Percentiles rank a stretch among this genome's conserved stretches.
Conservation (phyloP, 176 grass and related monocot species). For the Carex cristatella region DNA sequence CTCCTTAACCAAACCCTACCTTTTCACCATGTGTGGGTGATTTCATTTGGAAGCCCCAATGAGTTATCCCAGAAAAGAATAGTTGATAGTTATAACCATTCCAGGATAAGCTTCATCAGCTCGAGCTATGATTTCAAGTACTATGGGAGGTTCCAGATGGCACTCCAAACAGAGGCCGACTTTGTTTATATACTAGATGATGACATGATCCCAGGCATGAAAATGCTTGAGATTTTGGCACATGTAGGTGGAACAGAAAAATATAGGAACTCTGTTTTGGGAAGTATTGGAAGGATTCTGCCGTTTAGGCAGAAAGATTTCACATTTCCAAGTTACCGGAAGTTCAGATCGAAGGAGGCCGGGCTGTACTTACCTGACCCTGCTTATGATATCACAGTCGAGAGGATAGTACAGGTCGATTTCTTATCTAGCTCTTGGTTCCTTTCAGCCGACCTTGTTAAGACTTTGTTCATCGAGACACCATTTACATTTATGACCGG, state of each 20-base stretch:
- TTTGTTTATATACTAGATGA: constrained; percentile 97
- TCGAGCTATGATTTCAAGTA: constrained; percentile 97
- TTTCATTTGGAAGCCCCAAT: constrained; percentile 81
- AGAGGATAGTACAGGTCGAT: constrained; percentile 89
- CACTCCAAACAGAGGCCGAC: constrained; percentile 74
- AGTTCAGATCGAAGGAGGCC: constrained; percentile 82
- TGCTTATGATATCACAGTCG: constrained; percentile 77
- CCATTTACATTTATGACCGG: constrained; percentile 94
- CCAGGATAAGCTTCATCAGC: constrained; percentile 74
- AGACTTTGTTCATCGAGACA: constrained; percentile 78
- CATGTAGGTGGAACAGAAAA: constrained; percentile 89
- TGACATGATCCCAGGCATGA: constrained; percentile 75
- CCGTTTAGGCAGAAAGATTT: constrained; percentile 88
- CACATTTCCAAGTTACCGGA: constrained; percentile 88
- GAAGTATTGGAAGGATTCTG: constrained; percentile 82
- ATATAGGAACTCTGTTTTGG: constrained; percentile 74
- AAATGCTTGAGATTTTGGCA: constrained; percentile 86
- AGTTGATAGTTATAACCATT: constrained; percentile 79
- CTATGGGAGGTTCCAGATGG: constrained; percentile 97
- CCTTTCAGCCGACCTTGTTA: constrained; percentile 68
- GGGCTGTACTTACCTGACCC: constrained; percentile 87
- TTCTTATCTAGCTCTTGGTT: constrained; percentile 95
- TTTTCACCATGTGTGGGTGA: constrained; percentile 90
- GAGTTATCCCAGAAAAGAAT: constrained; percentile 54
- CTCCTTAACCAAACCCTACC: constrained; percentile 72